Conservation (phyloP, 2,329 filamentous ascomycete genomes). For the Coleophoma crateriformis region DNA sequence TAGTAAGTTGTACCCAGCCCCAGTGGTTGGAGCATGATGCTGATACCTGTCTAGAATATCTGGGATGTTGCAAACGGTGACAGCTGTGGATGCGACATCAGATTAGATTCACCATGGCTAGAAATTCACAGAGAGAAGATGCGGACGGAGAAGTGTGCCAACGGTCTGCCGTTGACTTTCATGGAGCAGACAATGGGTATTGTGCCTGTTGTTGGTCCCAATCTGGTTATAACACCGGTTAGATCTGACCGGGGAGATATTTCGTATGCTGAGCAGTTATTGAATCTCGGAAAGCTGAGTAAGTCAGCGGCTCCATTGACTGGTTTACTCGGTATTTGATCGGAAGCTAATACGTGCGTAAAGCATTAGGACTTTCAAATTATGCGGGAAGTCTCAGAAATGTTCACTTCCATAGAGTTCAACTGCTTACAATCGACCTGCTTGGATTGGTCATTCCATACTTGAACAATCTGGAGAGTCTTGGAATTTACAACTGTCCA, state of each 20-base stretch:
- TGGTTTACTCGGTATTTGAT: background rate
- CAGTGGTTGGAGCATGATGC: background rate
- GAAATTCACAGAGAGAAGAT: background rate
- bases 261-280: background rate
- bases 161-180: too few relatives aligned
- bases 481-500: constrained; percentile 22
- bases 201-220: background rate
- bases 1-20: too few relatives aligned
- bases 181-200: too few relatives aligned
- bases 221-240: background rate
- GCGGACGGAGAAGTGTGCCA: too few relatives aligned
- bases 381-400: constrained; percentile 14
- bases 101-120: background rate
- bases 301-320: constrained; percentile 1
- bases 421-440: constrained; percentile 15
- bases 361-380: constrained; percentile 14
- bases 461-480: constrained; percentile 15
- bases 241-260: background rate
- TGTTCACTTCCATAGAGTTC: constrained; percentile 20
- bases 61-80: background rate
- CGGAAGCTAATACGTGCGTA: background rate
- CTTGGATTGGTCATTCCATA: constrained; percentile 19
- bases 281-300: constrained; percentile 10
- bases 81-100: background rate
- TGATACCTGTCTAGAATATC: background rate